Conservation (phyloP, 2,329 filamentous ascomycete species). For the Sclerotinia borealis region DNA sequence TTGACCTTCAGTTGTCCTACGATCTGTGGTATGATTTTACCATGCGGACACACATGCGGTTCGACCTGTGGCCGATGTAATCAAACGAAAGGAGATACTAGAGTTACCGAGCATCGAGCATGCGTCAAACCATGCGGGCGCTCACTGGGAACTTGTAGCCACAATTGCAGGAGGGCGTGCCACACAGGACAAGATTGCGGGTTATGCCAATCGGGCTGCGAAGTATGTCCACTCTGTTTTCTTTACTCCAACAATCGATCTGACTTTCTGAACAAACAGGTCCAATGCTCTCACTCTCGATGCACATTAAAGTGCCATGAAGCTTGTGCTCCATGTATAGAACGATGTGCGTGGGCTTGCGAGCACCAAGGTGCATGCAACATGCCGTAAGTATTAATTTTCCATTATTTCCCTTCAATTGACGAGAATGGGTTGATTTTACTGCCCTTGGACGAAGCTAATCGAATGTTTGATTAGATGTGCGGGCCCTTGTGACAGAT, state of each 20-base stretch:
- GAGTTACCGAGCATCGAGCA: slow-evolving; percentile 37
- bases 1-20: slow-evolving; percentile 42
- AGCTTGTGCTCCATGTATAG: slow-evolving; percentile 55
- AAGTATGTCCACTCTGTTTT: slow-evolving; percentile 34
- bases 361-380: slow-evolving; percentile 42
- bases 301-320: slow-evolving; percentile 53
- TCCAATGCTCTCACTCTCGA: slow-evolving; percentile 51
- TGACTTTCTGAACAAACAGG: slow-evolving; percentile 35
- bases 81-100: slow-evolving; percentile 30
- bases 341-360: slow-evolving; percentile 50
- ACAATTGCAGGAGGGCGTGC: slow-evolving; percentile 47
- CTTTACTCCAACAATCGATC: background rate
- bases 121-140: slow-evolving; percentile 47
- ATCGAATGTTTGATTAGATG: slow-evolving; percentile 35
- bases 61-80: slow-evolving; percentile 46
- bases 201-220: slow-evolving; percentile 45
- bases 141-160: slow-evolving; percentile 47
- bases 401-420: background rate
- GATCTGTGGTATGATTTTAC: slow-evolving; percentile 40
- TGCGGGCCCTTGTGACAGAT: slow-evolving; percentile 59
- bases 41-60: slow-evolving; percentile 55
- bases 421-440: background rate
- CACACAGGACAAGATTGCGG: slow-evolving; percentile 44
- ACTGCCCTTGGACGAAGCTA: background rate
- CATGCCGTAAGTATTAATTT: slow-evolving; percentile 27